These are phyloP conservation scores for Cladophialophora psammophila DNA, from an alignment of 2,329 filamentous ascomycete species.

Conservation along the genomic window DNA sequence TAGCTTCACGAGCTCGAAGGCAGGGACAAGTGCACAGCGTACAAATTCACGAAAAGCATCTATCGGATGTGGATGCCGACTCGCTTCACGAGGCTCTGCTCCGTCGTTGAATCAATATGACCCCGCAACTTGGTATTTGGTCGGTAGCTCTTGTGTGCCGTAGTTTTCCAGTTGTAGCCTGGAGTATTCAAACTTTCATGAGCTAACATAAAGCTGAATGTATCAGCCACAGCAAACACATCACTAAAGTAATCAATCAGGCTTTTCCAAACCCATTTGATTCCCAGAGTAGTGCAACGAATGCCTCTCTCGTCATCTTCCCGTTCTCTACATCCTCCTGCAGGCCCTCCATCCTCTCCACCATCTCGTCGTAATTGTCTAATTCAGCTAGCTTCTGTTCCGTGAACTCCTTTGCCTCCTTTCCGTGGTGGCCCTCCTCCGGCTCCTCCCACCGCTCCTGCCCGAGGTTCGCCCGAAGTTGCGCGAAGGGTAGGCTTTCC, in stretches of 20 bases:
- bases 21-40: too few relatives aligned
- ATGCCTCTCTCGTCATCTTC: conserved; percentile 22
- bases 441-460: conserved; percentile 14
- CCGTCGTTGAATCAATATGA: too few relatives aligned
- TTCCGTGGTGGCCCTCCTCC: conserved; percentile 14
- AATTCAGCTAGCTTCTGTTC: conserved; percentile 24
- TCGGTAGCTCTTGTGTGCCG: conserved; percentile 1
- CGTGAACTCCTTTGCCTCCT: conserved; percentile 4
- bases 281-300: conserved; percentile 18
- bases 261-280: conserved; percentile 20
- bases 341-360: conserved; percentile 22
- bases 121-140: too few relatives aligned
- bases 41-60: too few relatives aligned
- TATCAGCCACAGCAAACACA: too few relatives aligned
- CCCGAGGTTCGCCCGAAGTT: conserved; percentile 34
- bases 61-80: too few relatives aligned
- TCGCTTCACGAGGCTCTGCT: too few relatives aligned
- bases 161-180: conserved; percentile 11
- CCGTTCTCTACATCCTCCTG: conserved; percentile 22
- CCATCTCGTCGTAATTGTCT: conserved; percentile 24
- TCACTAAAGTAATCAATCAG: conserved; percentile 18
- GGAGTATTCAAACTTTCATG: conserved; percentile 19
- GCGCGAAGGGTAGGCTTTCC: conserved; percentile 44
- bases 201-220: too few relatives aligned
- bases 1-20: too few relatives aligned